phyloP scores from a whole-genome alignment of 2,329 filamentous ascomycete genomes.

The Venturia asperata region DNA sequence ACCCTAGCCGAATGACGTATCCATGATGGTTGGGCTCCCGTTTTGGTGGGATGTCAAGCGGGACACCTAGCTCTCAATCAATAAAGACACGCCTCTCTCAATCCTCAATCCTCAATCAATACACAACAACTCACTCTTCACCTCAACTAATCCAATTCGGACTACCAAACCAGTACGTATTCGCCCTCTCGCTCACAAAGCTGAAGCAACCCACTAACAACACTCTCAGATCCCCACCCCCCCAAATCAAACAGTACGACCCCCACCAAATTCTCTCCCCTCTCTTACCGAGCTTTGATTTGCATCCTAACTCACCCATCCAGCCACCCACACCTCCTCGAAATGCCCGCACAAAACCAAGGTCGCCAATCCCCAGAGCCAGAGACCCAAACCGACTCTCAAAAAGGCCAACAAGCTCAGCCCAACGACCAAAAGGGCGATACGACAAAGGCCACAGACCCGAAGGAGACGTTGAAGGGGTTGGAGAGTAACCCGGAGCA shows the following conservation, averaged over 20 bases:
- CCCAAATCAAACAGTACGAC: constrained; percentile 6
- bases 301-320: constrained; percentile 20
- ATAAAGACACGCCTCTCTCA: not conserved
- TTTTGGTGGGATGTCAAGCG: constrained; percentile 2
- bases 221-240: not conserved
- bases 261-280: not conserved
- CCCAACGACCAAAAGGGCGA: constrained; percentile 43
- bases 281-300: not conserved
- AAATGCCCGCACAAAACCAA: constrained; percentile 58
- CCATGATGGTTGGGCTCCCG: not conserved
- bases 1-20: not conserved
- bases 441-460: constrained; percentile 47
- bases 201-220: not conserved
- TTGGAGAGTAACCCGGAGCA: constrained; percentile 61
- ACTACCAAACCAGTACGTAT: not conserved
- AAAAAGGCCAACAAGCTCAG: constrained; percentile 53
- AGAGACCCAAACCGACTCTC: constrained; percentile 57
- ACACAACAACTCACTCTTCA: not conserved
- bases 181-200: not conserved
- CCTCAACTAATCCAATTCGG: not conserved
- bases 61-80: not conserved
- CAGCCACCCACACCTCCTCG: constrained; percentile 29
- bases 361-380: constrained; percentile 74
- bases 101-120: not conserved
- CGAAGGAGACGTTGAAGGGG: constrained; percentile 39